Base-by-base conservation (phyloP, 2,329 filamentous ascomycete genomes). In the Hortaea sp. region DNA sequence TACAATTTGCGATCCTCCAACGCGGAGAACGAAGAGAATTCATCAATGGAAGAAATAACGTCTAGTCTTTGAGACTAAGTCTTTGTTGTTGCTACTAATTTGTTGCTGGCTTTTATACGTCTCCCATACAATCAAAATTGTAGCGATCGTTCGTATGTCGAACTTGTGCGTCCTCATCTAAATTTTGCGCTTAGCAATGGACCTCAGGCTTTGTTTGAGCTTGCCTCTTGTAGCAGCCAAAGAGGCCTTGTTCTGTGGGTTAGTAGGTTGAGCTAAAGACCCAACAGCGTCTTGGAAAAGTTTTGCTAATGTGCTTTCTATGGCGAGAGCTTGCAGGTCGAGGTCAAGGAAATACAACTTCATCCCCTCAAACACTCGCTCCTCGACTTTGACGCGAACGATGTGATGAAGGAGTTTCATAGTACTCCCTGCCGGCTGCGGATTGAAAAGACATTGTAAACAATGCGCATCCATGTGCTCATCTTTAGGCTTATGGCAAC, bases 311-410 rank as follows among this genome's bases (percentile, higher is more conserved):
- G 32, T 35, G 32, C 32, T 35, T 3, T 3, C 9, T 35, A 9
- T 35, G 7, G 44, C 35, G 6, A 43, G 29, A 40, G 29, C 39
- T 11, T 31, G n/a, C 12, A 20, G 20, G 3, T 29, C 39, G 5
- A 45, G 6, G 10, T 41, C 39, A 5, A 49, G n/a, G 7, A 37
- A 29, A 32, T 49, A 47, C 13, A 47, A 43, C 44, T 49, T 46
- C 6, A 37, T 39, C 20, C 41, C 44, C 6, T 7, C 12, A 4
- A 7, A 30, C 9, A 47, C 44, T 5, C 31, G 44, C 29, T 42
- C 43, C 12, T 47, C 31, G 5, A 46, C 42, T 11, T 13, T 38
- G n/a, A 45, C 41, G 7, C 29, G 29, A 4, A 49, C 48, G 10
- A 32, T 35, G 28, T 47, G 48, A 13, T 34, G 38, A 7, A 44